Conservation (phyloP, 148 eudicot species). For the Rhododendron ovatum region DNA sequence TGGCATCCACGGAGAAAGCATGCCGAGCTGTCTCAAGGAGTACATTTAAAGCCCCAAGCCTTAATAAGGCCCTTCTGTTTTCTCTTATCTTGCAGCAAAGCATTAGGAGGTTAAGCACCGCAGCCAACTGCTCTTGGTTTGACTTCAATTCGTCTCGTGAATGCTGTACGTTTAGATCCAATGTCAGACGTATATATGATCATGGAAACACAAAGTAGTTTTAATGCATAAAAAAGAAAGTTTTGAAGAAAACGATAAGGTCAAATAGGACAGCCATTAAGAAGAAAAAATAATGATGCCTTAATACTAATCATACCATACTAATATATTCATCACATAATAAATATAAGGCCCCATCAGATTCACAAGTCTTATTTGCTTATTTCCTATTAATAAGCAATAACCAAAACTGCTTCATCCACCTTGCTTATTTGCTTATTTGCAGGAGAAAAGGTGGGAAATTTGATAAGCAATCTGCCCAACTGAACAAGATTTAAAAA, state of each 20-base stretch:
- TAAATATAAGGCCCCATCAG: not conserved
- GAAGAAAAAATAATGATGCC: not conserved
- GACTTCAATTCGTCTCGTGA: constrained; percentile 85
- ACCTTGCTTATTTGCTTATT: not conserved
- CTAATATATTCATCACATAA: not conserved
- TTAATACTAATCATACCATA: not conserved
- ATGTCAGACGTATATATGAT: not conserved
- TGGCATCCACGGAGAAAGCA: constrained; percentile 97
- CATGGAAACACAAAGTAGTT: not conserved
- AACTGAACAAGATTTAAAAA: not conserved
- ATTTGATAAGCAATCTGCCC: not conserved
- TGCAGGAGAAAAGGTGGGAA: not conserved
- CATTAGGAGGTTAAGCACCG: constrained; percentile 89
- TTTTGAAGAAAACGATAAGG: not conserved
- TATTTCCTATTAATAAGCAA: not conserved
- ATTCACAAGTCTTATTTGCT: not conserved
- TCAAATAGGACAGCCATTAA: constrained; percentile 1
- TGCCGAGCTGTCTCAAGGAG: constrained; percentile 97
- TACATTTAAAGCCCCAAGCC: constrained; percentile 74
- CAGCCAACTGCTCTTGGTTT: constrained; percentile 88
- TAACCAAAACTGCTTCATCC: not conserved
- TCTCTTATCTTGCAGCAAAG: constrained; percentile 94
- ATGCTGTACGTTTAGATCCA: constrained; percentile 39
- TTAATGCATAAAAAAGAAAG: not conserved
- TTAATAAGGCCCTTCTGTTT: constrained; percentile 80